phyloP scores from a whole-genome alignment of 805 yeast species.

The Tetrapisispora phaffii region DNA sequence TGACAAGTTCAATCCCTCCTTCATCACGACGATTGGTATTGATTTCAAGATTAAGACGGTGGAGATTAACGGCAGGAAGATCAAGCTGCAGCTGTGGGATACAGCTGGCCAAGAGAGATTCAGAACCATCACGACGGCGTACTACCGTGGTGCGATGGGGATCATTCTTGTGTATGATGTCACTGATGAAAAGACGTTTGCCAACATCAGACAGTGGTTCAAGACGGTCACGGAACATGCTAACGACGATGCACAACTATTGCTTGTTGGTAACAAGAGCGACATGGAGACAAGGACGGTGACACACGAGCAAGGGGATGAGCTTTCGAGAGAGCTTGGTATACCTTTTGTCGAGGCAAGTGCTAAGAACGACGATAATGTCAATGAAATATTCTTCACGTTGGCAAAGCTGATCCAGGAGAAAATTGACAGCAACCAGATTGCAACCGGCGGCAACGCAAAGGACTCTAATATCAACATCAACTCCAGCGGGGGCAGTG shows the following conservation, averaged over 20 bases:
- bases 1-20: constrained; percentile 92
- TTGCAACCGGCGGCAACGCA: constrained; percentile 45
- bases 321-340: constrained; percentile 74
- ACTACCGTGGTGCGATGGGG: constrained; percentile 85
- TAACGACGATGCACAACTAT: constrained; percentile 87
- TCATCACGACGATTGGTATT: constrained; percentile 95
- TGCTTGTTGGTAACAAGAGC: constrained; percentile 91
- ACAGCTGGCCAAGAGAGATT: constrained; percentile 97
- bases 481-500: constrained; percentile 39
- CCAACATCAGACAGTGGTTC: constrained; percentile 89
- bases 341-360: constrained; percentile 92
- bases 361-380: constrained; percentile 89
- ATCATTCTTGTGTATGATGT: constrained; percentile 77
- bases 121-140: constrained; percentile 88
- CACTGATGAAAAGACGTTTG: constrained; percentile 83
- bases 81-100: constrained; percentile 94
- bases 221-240: constrained; percentile 95
- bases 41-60: constrained; percentile 96
- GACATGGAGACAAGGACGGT: constrained; percentile 87
- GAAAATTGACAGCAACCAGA: constrained; percentile 43
- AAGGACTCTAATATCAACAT: constrained; percentile 35
- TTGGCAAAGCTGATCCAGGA: constrained; percentile 82
- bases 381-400: constrained; percentile 83
- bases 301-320: constrained; percentile 81
- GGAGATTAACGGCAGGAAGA: constrained; percentile 83